phyloP scores from a whole-genome alignment of 2,329 filamentous ascomycete genomes.

The Ophiostoma piceae region DNA sequence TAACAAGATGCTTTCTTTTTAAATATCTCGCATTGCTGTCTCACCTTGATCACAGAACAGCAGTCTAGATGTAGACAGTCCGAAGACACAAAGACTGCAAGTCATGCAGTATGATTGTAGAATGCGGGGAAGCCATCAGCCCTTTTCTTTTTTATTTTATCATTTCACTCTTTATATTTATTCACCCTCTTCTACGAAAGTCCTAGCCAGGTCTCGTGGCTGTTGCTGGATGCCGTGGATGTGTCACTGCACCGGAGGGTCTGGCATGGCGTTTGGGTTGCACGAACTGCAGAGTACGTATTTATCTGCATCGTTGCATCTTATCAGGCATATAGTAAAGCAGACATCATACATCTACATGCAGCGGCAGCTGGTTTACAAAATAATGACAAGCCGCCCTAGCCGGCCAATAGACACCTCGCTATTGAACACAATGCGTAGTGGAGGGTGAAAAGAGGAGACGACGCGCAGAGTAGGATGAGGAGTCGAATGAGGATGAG shows the following conservation, averaged over 20 bases:
- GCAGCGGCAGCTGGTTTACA: not conserved
- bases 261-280: not conserved
- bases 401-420: not conserved
- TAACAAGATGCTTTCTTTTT: not conserved
- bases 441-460: conserved; percentile 9
- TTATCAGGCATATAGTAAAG: too few relatives aligned
- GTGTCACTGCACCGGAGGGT: not conserved
- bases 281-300: not conserved
- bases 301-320: not conserved
- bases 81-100: not conserved
- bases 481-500: not conserved
- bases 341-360: too few relatives aligned
- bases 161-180: not conserved
- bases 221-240: not conserved
- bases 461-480: not conserved
- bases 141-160: not conserved
- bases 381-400: not conserved
- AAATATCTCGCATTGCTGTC: not conserved
- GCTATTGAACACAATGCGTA: not conserved
- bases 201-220: conserved; percentile 4
- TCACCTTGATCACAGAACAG: not conserved
- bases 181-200: not conserved
- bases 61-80: not conserved
- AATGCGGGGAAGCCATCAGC: not conserved
- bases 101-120: not conserved